Percentiles rank a stretch among this genome's conserved stretches.
These are phyloP conservation scores for Globisporangium carolinianum DNA, from an alignment of 352 stramenopile genomes.

Conservation along the genomic window DNA sequence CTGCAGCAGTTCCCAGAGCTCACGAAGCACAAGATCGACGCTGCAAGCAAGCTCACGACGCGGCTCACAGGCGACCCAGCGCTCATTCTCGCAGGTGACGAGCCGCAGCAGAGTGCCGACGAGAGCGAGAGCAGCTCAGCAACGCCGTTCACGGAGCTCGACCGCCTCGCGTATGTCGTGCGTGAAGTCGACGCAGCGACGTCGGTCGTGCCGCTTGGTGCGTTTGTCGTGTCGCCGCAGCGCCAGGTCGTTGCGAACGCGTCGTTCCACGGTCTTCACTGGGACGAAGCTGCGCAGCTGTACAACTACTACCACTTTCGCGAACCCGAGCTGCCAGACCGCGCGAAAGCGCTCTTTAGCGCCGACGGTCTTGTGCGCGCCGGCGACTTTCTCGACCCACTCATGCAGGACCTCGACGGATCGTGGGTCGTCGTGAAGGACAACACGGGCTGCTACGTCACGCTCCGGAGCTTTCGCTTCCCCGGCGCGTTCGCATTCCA, in stretches of 20 bases:
- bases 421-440: constrained; percentile 55
- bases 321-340: constrained; percentile 51
- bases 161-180: constrained; percentile 61
- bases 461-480: constrained; percentile 58
- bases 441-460: constrained; percentile 53
- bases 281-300: constrained; percentile 51
- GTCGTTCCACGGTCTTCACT: constrained; percentile 61
- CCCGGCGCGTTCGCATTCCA: constrained; percentile 66
- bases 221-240: constrained; percentile 63
- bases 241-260: constrained; percentile 62
- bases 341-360: constrained; percentile 42
- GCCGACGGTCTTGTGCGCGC: constrained; percentile 54
- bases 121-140: constrained; percentile 17
- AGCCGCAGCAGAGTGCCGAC: constrained; percentile 36
- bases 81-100: constrained; percentile 25
- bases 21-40: constrained; percentile 46
- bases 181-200: constrained; percentile 56
- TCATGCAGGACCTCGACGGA: constrained; percentile 62
- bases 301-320: constrained; percentile 80
- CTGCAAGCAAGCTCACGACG: constrained; percentile 33
- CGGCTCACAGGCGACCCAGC: constrained; percentile 64
- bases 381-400: constrained; percentile 59
- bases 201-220: constrained; percentile 52
- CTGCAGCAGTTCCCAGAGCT: constrained; percentile 76
- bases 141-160: constrained; percentile 57